Evolutionary conservation across 2,329 filamentous ascomycete species (phyloP), one percentile per base, ranked within the genome.

Genomic region (Colletotrichum limetticola): DNA sequence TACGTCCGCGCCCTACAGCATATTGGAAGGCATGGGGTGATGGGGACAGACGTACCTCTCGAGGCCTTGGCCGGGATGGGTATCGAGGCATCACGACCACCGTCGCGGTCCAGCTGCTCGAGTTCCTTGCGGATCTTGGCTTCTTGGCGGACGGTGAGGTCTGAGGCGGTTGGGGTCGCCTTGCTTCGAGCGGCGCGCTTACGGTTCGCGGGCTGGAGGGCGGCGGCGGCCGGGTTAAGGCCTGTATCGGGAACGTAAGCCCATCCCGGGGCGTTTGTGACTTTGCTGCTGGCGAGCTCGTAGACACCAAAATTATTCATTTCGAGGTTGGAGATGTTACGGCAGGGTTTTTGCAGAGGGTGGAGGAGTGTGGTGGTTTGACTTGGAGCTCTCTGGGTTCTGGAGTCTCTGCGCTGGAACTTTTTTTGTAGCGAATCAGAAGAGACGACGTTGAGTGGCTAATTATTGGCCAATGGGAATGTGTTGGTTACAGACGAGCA

Each of bases 211-310:
- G 85, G 87, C 74, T 82, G 83, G 75, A 86, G 83, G 72, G 87
- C 86, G 63, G 85, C 81, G 76, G 88, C 87, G 11, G 90, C 87
- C 14, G 89, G 87, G 68, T 90, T 87, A 68, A 89, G 87, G 55
- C 82, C 88, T 80, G 89, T 91, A 79, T 98, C 94, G 35, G 95
- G 92, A 1, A 98, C 94, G 81, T 98, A 98, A 14, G 95, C 95
- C 93, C 95, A 98, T 78, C 96, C 96, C 1, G 96, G 95, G 1
- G 94, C 93, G 57, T 89, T 86, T 57, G 90, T 90, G 19, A 91
- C 91, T 74, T 91, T 91, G 32, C 91, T 86, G 79, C 90, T 91
- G 46, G 94, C 93, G 70, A 98, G 86, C 77, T 97, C 93, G 83
- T 97, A 92, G 78, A 98, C 94, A 78, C 94, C 93, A 76, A 93